These are phyloP conservation scores for Arabis alpina DNA, from an alignment of 345 rosid genomes.

Conservation along the genomic window DNA sequence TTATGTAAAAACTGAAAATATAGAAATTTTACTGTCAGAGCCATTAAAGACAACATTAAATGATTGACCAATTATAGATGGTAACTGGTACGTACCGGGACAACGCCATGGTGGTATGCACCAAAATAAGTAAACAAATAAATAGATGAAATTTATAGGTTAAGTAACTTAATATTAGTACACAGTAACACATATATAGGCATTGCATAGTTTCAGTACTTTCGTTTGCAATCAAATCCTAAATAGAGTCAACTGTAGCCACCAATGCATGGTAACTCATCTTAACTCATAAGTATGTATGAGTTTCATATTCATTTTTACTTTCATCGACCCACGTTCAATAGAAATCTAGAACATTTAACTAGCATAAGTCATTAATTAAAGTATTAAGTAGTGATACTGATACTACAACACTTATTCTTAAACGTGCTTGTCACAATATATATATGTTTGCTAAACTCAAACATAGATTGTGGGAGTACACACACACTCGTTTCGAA, in stretches of 20 bases:
- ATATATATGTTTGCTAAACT: no score
- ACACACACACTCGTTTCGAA: background rate
- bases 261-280: background rate
- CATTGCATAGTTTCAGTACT: background rate
- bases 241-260: background rate
- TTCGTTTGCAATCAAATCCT: background rate
- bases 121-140: background rate
- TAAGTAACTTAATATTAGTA: background rate
- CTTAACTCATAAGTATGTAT: background rate
- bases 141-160: slow-evolving; percentile 3
- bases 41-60: slow-evolving; percentile 21
- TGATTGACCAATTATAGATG: slow-evolving; percentile 19
- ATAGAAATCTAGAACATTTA: background rate
- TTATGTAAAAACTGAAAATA: background rate
- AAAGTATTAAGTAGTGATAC: background rate
- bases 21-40: background rate
- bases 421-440: background rate
- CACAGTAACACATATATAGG: no score
- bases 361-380: no score
- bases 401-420: background rate
- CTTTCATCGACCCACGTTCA: background rate
- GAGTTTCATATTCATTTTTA: background rate
- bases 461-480: no score
- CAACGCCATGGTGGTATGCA: background rate
- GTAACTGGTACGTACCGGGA: slow-evolving; percentile 3